These are phyloP conservation scores for Pleurotus tuoliensis DNA, from an alignment of 768 basidiomycete genomes.

Conservation along the genomic window DNA sequence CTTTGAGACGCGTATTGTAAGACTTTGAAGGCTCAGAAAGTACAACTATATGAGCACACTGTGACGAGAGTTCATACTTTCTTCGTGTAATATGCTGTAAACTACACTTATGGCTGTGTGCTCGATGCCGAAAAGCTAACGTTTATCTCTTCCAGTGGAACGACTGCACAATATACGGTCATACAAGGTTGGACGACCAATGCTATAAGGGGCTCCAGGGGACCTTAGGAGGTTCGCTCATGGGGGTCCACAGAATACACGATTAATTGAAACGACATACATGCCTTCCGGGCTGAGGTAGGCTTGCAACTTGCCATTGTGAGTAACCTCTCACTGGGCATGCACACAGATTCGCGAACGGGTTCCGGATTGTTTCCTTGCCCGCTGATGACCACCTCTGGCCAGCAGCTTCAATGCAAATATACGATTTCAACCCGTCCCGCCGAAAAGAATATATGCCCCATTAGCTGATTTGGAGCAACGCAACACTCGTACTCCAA, in stretches of 20 bases:
- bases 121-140: too few species aligned
- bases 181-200: too few species aligned
- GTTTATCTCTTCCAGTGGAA: too few species aligned
- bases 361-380: background rate
- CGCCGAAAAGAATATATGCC: background rate
- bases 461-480: background rate
- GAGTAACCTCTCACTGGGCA: background rate
- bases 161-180: too few species aligned
- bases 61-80: too few species aligned
- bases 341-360: background rate
- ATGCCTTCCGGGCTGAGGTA: slow-evolving; percentile 13
- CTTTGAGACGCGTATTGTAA: too few species aligned
- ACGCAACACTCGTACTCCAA: background rate
- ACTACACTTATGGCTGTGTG: too few species aligned
- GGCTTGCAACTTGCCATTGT: background rate
- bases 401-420: background rate
- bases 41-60: too few species aligned
- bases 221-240: too few species aligned
- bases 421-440: slow-evolving; percentile 4
- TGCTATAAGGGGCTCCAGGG: too few species aligned
- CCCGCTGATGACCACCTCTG: background rate
- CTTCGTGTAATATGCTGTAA: too few species aligned
- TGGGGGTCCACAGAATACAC: slow-evolving; percentile 2
- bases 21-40: too few species aligned
- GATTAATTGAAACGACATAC: slow-evolving; percentile 7